Evolutionary conservation across 2,329 filamentous ascomycete species (phyloP), one percentile per base, ranked within the genome.

Genomic region (Aplosporella prunicola): DNA sequence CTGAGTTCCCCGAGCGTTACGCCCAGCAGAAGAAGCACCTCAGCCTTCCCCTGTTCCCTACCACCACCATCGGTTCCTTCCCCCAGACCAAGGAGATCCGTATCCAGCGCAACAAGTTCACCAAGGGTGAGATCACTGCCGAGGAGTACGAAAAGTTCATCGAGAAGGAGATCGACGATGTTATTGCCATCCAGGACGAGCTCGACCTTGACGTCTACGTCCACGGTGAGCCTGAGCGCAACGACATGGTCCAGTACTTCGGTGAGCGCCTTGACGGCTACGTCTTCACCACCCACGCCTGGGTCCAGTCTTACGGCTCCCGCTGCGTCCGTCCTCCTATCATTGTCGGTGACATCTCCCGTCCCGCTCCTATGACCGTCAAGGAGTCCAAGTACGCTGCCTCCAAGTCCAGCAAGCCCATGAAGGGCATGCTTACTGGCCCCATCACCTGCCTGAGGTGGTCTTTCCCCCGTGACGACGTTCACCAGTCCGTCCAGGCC

Each of bases 161-260:
- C 54, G 85, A 96, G 77, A 83, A 93, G 75, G 91, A 98, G 78
- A 98, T 98, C 55, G 74, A 86, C 57, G 81, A 93, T 46, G 86
- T 89, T 60, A 77, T 98, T 68, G 84, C 87, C 74, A 84, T 96
- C 66, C 91, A 98, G 72, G 87, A 96, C 58, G 91, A 96, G 72
- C 88, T 98, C 57, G 87, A 78, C 65, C 81, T 98, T 39, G 91
- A 98, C 55, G 91, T 98, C 64, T 85, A 83, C 62, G 91, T 98
- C 49, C 91, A 98, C 74, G 91, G 91, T 62, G 91, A 98, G 77
- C 91, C 91, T 43, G 91, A 98, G 79, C 87, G 91, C 66, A 98
- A 98, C 72, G 91, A 98, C 80, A 98, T 98, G 91, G 91, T 98
- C 37, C 91, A 98, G 71, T 98, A 95, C 80, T 98, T 98, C 56